A percentile compares a stretch with the other conserved stretches of the same genome.
phyloP scores from a whole-genome alignment of 2,329 filamentous ascomycete genomes.

The Ophiostoma angusticollis region DNA sequence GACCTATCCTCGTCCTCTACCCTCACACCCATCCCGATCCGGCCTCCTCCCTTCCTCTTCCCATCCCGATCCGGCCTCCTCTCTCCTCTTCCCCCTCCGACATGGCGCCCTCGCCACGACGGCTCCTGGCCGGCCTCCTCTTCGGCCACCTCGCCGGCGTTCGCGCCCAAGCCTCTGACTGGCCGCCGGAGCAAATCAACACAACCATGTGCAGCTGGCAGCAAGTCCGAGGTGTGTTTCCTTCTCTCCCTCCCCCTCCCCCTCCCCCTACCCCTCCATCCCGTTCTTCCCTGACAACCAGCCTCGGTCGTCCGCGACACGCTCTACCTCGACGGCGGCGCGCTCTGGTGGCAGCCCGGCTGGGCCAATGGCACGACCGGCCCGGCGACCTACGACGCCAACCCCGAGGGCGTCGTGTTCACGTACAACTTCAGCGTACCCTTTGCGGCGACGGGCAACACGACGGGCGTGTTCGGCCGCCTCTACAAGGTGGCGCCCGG shows the following conservation, averaged over 20 bases:
- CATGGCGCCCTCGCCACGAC: background rate
- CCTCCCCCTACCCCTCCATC: background rate
- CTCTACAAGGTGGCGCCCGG: slow-evolving; percentile 34
- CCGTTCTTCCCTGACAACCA: slow-evolving; percentile 20
- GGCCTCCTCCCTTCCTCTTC: too few species aligned
- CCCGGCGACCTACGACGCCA: slow-evolving; percentile 26
- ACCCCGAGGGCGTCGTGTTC: slow-evolving; percentile 39
- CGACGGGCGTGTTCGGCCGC: slow-evolving; percentile 35
- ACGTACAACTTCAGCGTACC: slow-evolving; percentile 44
- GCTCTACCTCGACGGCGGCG: slow-evolving; percentile 53
- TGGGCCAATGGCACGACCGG: slow-evolving; percentile 29
- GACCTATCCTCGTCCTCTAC: too few species aligned
- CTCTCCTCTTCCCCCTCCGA: background rate
- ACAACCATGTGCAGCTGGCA: slow-evolving; percentile 48
- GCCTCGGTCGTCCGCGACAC: slow-evolving; percentile 47
- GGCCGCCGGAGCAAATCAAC: slow-evolving; percentile 39
- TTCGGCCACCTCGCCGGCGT: slow-evolving; percentile 20
- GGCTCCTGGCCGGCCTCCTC: background rate
- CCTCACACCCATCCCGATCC: background rate
- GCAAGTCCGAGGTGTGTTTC: slow-evolving; percentile 28
- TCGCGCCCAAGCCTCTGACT: slow-evolving; percentile 33
- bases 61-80: too few species aligned
- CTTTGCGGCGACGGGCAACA: slow-evolving; percentile 40
- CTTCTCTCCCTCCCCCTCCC: background rate
- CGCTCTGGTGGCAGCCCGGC: slow-evolving; percentile 38